Base-by-base conservation (phyloP, 2,329 filamentous ascomycete genomes). In the Fusarium transvaalense region DNA sequence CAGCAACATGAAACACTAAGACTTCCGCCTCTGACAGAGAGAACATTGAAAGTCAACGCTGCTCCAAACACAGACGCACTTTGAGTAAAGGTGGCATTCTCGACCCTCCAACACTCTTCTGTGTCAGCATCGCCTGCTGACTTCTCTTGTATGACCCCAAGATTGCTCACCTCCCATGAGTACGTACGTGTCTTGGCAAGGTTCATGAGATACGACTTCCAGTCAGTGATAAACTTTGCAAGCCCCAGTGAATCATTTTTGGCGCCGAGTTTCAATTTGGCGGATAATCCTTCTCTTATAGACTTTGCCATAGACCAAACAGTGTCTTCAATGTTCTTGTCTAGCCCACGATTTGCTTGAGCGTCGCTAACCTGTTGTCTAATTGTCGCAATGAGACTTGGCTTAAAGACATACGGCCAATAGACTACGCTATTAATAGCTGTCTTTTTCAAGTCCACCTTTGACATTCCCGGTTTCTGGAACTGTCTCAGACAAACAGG, bases 281-380 rank as follows among this genome's bases (percentile, higher is more conserved):
- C 19, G 2, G 66, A 66, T 1, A 78, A 19, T 10, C 59, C 56
- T 4, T 48, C 38, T n/a, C 67, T 45, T 15, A 78, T 39, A 0
- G 69, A 60, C 7, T 29, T 48, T 0, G 76, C 62, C 3, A 58
- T 45, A 0, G 65, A 63, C 77, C 77, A 78, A 1, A 71, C 60
- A 1, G 42, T 48, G 6, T 50, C 45, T 2, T 56, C 31, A 0
- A 70, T 34, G 1, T 34, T 31, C 1, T 14, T 4, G 4, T 31
- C 50, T 10, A 21, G 10, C 1, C 37, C 27, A 0, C n/a, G 17
- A 2, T 21, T 25, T 3, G n/a, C 4, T 39, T 54, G 37, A 0
- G 38, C 21, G 2, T 54, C 27, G 5, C 7, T 25, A 7, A 55
- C 6, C 0, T 46, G 62, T 14, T 58, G 17, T 2, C 67, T 55